A percentile compares a stretch with the other conserved stretches of the same genome.
Conservation (phyloP, 352 stramenopile genomes). For the Aphanomyces invadans region DNA sequence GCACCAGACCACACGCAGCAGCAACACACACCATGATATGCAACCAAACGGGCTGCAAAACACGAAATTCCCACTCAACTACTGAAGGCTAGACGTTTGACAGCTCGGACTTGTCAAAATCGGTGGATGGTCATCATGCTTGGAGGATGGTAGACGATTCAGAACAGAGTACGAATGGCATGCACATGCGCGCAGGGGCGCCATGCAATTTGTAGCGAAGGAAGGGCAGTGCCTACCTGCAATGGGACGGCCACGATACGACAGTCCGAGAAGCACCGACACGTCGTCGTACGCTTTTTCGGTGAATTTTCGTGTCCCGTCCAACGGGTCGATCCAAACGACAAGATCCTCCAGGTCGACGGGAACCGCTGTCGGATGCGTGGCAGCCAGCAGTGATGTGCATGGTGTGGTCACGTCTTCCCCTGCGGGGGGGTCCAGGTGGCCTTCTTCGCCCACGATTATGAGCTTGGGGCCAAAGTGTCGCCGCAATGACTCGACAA, state of each 20-base stretch:
- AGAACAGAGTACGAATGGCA: too few relatives aligned
- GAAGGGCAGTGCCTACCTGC: slow-evolving; percentile 15
- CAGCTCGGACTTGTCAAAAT: too few relatives aligned
- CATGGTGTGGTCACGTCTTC: slow-evolving; percentile 41
- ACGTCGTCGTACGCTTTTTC: slow-evolving; percentile 65
- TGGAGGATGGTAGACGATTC: too few relatives aligned
- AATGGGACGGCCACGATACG: slow-evolving; percentile 52
- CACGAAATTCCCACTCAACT: too few relatives aligned
- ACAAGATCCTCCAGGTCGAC: slow-evolving; percentile 47
- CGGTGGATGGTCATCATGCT: too few relatives aligned
- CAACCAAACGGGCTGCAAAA: too few relatives aligned
- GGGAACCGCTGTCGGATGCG: neutral
- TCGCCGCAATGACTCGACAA: slow-evolving; percentile 45
- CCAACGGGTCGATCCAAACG: slow-evolving; percentile 70
- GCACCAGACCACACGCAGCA: too few relatives aligned
- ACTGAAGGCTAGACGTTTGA: too few relatives aligned
- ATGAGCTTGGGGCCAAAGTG: slow-evolving; percentile 42
- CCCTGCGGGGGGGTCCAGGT: slow-evolving; percentile 39
- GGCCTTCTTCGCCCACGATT: slow-evolving; percentile 64
- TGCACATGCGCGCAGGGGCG: too few relatives aligned
- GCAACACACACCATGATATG: too few relatives aligned
- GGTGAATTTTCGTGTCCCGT: slow-evolving; percentile 73
- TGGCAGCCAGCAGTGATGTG: slow-evolving; percentile 25
- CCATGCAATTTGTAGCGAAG: neutral
- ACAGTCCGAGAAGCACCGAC: slow-evolving; percentile 67